A percentile compares a stretch with the other conserved stretches of the same genome.
These are phyloP conservation scores for Neonectria neomacrospora DNA, from an alignment of 2,329 filamentous ascomycete genomes.

Conservation along the genomic window DNA sequence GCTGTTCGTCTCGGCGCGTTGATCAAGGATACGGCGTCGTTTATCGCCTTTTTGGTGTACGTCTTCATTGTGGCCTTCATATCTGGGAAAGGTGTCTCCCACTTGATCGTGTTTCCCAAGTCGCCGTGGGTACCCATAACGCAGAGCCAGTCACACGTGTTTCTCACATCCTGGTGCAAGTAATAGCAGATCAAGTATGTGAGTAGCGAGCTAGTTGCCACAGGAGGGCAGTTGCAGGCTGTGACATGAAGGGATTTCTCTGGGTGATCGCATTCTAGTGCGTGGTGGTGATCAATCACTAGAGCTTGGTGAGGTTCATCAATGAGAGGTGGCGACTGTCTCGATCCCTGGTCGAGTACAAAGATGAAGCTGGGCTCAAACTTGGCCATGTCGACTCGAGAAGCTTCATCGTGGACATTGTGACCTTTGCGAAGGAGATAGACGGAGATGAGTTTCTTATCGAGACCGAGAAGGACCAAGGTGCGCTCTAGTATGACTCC, in stretches of 20 bases:
- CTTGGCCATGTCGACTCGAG: not conserved
- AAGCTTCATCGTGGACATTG: not conserved
- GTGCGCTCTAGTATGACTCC: not conserved
- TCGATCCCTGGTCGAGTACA: not conserved
- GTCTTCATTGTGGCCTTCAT: not conserved
- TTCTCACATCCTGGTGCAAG: not conserved
- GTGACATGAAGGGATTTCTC: slow-evolving; percentile 65
- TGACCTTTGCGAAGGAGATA: not conserved
- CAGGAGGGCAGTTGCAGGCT: slow-evolving; percentile 71
- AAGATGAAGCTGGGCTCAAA: not conserved
- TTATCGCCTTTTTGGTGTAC: not conserved
- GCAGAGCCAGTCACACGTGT: not conserved
- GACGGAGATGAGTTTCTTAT: not conserved
- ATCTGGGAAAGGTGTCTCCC: not conserved
- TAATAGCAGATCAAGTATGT: slow-evolving; percentile 70
- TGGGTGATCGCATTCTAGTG: slow-evolving; percentile 64
- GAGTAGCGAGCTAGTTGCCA: slow-evolving; percentile 72
- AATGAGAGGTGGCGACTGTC: not conserved
- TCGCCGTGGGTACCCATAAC: not conserved
- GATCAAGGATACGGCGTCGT: not conserved
- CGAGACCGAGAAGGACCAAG: not conserved
- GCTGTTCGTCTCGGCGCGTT: not conserved
- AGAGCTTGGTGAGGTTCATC: not conserved
- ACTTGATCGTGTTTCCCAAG: not conserved
- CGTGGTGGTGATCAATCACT: not conserved